phyloP scores from a whole-genome alignment of 2,329 filamentous ascomycete genomes.

The Capronia americana region DNA sequence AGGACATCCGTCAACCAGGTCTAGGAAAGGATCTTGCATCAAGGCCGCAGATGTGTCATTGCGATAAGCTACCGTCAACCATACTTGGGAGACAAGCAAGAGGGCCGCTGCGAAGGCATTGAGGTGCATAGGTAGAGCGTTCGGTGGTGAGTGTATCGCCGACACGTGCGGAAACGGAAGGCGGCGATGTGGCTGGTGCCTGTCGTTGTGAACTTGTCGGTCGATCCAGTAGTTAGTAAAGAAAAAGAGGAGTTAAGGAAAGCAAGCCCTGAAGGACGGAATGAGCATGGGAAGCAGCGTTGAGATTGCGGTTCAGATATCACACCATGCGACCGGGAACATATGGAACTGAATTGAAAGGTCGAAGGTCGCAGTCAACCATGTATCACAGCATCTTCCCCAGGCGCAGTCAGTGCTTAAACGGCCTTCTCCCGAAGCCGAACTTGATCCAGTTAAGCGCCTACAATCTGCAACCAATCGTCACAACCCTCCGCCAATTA shows the following conservation, averaged over 20 bases:
- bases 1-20: conserved; percentile 68
- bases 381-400: conserved; percentile 3
- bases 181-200: conserved; percentile 32
- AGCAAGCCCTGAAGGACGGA: neutral
- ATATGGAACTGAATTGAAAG: conserved; percentile 16
- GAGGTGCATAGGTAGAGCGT: conserved; percentile 28
- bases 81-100: conserved; percentile 23
- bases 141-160: conserved; percentile 5
- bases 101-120: conserved; percentile 30
- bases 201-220: conserved; percentile 29
- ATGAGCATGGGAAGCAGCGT: neutral
- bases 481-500: conserved; percentile 1
- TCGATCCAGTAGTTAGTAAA: conserved; percentile 8
- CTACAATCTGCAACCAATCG: conserved; percentile 5
- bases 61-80: conserved; percentile 39
- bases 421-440: conserved; percentile 15
- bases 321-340: conserved; percentile 20
- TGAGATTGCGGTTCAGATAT: conserved; percentile 16
- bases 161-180: conserved; percentile 21
- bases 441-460: conserved; percentile 15
- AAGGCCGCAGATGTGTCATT: conserved; percentile 69
- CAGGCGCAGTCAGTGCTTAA: conserved; percentile 7
- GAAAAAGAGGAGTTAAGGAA: conserved; percentile 1
- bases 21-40: conserved; percentile 67
- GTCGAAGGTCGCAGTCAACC: conserved; percentile 12